Evolutionary conservation across 495 filamentous ascomycete species (phyloP), one percentile per base, ranked within the genome.

Genomic region (Aspergillus wentii): DNA sequence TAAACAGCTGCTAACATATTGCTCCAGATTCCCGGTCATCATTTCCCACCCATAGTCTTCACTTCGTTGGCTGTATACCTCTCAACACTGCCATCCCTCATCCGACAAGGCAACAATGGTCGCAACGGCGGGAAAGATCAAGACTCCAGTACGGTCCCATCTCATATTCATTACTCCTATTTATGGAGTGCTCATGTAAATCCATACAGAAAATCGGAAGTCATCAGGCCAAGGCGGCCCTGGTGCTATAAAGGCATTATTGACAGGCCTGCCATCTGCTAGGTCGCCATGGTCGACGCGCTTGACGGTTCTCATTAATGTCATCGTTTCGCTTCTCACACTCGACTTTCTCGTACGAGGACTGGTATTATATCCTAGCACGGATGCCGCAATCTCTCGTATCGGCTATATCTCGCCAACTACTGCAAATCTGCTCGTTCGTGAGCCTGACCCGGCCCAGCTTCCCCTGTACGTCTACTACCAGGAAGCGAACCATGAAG

Each of bases 321-420:
- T 75, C 18, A 54, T 73, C 1, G 68, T 88, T 14, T 68, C 86
- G 10, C 57, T 77, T 8, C 71, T 88, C 46, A 72, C 80, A 1
- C 68, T 80, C 21, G 92, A 98, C 54, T 70, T 88, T 27, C 69
- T 89, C 8, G 84, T 84, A 46, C 74, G 82, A 10, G 85, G 81
- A 4, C 68, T 73, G 8, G 59, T 80, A 27, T 68, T 82, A 26
- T 70, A 95, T 56, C 76, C 79, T 1, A 79, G 63, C 16, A 56
- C 83, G n/a, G 82, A 94, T 44, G 71, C 92, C 8, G 80, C 87
- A 0, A 94, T 98, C 51, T 82, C 81, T 13, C 73, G 91, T 10
- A 66, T 94, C 20, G 92, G 92, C 10, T 88, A 90, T 57, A 82
- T 96, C 17, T 92, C 89, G 2, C 76, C 85, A 3, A 80, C 70